Base-by-base conservation (phyloP, 179 eudicot species). In the Heliamphora pulchella region DNA sequence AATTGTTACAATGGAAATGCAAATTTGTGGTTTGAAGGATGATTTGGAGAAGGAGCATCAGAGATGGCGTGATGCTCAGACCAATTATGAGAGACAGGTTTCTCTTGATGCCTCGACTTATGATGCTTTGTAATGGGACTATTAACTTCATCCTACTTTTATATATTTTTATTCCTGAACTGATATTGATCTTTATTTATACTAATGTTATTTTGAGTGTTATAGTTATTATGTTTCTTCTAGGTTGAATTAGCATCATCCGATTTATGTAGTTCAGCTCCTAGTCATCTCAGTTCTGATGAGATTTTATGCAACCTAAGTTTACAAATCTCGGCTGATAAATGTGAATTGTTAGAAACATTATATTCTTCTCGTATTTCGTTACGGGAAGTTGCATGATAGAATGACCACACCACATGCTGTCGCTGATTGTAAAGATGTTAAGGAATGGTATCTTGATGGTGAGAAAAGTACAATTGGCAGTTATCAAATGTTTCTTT, bases 41-140 rank as follows among this genome's bases (percentile, higher is more conserved):
- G 92, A 92, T 81, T 80, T 96, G 84, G 97, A 89, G 82, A 88
- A 78, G 81, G 97, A 91, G 84, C 98, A 90, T 79, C 87, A 88
- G 80, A 87, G 85, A 71, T 89, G 93, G 85, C 88, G 86, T 82
- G 85, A 90, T 80, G 88, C 91, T 81, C 97, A 91, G 80, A 88
- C 84, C 74, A 96, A 96, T 82, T 96, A 96, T 83, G 97, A 94
- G 83, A 89, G 98, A 86, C 99, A 96, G 94, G 95, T 90, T 76
- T 18, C 13, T 57, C 4, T 18, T 68, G 31, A 20, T 48, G 51
- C 18, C 13, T 43, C 61, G 41, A 44, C 68, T 76, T 13, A n/a
- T n/a, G 22, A 43, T 69, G 71, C 22, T 69, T 76, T 13, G 15
- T 8, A 43, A 2, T 41, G 20, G 14, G 41, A 58, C 54, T 11